phyloP scores from a whole-genome alignment of 495 filamentous ascomycete species.

The Xylaria acuta region DNA sequence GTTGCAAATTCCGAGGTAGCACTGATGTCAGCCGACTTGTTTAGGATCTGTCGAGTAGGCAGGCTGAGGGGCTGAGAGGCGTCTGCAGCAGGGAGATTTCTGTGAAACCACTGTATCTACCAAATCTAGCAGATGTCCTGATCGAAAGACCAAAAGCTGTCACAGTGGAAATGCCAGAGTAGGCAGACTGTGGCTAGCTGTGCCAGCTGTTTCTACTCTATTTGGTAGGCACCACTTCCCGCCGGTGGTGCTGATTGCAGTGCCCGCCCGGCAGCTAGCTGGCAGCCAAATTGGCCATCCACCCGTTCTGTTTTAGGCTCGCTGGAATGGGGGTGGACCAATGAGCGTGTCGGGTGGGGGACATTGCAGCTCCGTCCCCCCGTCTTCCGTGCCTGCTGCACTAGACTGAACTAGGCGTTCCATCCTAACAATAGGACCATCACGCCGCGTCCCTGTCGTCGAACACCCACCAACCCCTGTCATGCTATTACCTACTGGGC shows the following conservation, averaged over 20 bases:
- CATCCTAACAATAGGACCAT: not conserved
- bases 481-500: not conserved
- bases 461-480: not conserved
- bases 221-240: not conserved
- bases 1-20: not conserved
- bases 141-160: too few species aligned
- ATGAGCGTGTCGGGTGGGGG: not conserved
- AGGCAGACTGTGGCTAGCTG: not conserved
- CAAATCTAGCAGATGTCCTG: not conserved
- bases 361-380: not conserved
- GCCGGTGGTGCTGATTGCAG: too few species aligned
- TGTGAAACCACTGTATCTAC: not conserved
- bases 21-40: not conserved
- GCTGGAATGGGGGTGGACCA: not conserved
- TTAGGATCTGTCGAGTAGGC: not conserved
- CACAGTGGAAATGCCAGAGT: too few species aligned
- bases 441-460: not conserved
- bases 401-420: not conserved
- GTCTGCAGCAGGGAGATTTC: not conserved
- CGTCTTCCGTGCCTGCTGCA: not conserved
- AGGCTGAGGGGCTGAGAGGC: not conserved
- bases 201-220: not conserved
- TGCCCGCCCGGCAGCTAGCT: too few species aligned
- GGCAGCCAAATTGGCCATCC: too few species aligned
- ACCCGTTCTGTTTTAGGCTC: not conserved